Evolutionary conservation across 805 yeast species (phyloP), one percentile per base, ranked within the genome.

Genomic region (Saccharomycopsis guyanensis): DNA sequence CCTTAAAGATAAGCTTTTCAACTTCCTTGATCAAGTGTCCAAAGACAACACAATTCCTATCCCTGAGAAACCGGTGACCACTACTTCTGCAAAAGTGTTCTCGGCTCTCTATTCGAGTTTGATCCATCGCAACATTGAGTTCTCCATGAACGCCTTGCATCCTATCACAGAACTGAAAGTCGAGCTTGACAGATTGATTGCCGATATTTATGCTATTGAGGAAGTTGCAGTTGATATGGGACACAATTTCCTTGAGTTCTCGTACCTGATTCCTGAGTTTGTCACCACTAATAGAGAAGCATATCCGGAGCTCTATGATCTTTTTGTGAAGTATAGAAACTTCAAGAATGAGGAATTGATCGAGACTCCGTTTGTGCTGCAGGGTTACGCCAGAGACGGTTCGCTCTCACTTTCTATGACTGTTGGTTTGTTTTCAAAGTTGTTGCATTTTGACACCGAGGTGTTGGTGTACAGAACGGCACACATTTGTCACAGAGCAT

Each of bases 381-480:
- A 78, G 51, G 76, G 83, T 0, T 75, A 82, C 13, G 75, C 80
- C 27, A 68, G 73, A 34, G 93, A 85, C 57, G 95, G 95, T 8
- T 62, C 76, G 0, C 93, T 93, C 0, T 69, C 79, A 16, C 64
- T 85, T 23, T 76, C 81, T 3, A 55, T 82, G 24, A 73, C 76
- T 37, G 68, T 71, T 52, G 56, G 59, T 5, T 61, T 70, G 16
- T 65, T 75, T 33, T 52, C 58, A 36, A 57, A 32, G 16, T n/a
- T 47, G 3, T 13, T 20, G 10, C 18, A 45, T 18, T 35, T 32
- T 32, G 45, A 43, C 31, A 6, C 40, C 7, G 52, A 42, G 15
- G 23, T 42, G 16, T 62, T 81, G 16, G 65, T 76, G 16, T 86
- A 74, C 61, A 71, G 81, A 50, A 55, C 81, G 4, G 70, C 84